Conservation (phyloP, 2,329 filamentous ascomycete genomes). For the Colletotrichum spaethianum region DNA sequence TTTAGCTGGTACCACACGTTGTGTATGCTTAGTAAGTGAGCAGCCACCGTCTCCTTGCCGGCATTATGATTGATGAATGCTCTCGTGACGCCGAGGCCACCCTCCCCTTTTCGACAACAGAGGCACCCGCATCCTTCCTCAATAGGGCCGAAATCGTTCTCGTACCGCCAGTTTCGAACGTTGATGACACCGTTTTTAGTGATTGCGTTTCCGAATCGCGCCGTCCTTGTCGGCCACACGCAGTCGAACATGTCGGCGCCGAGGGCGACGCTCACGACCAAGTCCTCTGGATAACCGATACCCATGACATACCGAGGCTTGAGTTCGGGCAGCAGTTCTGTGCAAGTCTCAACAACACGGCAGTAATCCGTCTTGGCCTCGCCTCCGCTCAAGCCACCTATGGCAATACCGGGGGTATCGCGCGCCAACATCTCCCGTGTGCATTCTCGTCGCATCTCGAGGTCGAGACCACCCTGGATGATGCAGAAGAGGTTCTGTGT, state of each 20-base stretch:
- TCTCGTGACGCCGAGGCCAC: conserved; percentile 84
- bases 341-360: conserved; percentile 89
- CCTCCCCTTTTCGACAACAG: conserved; percentile 79
- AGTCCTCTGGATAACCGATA: conserved; percentile 95
- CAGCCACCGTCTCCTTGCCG: conserved; percentile 94
- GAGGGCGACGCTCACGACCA: conserved; percentile 92
- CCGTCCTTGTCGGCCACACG: conserved; percentile 97
- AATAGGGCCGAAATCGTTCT: conserved; percentile 85
- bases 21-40: conserved; percentile 88
- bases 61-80: conserved; percentile 94
- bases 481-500: conserved; percentile 98
- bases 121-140: conserved; percentile 86
- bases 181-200: conserved; percentile 88
- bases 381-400: conserved; percentile 93
- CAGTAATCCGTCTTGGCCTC: conserved; percentile 96
- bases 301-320: conserved; percentile 99
- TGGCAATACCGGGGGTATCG: conserved; percentile 95
- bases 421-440: conserved; percentile 88
- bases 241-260: conserved; percentile 99
- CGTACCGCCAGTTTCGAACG: conserved; percentile 81
- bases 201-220: conserved; percentile 95
- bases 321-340: conserved; percentile 83
- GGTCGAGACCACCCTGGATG: conserved; percentile 93
- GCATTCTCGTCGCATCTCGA: conserved; percentile 88
- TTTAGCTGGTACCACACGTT: conserved; percentile 94